phyloP scores from a whole-genome alignment of 305 asterid species.

The Fraxinus nigra region DNA sequence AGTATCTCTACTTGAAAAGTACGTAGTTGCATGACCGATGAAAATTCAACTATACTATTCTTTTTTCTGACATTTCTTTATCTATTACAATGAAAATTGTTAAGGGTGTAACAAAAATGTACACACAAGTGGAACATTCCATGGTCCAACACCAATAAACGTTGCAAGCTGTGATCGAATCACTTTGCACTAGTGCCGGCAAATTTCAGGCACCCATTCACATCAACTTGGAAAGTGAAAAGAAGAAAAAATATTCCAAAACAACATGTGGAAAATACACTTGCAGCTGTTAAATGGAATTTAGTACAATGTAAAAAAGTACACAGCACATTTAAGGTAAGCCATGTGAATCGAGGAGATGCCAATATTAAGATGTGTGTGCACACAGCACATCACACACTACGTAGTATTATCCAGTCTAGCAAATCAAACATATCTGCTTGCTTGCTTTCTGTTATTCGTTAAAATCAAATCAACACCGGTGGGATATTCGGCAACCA shows the following conservation, averaged over 20 bases:
- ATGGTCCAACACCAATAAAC: neutral
- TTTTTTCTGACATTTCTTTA: neutral
- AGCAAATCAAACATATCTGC: neutral
- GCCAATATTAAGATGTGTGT: neutral
- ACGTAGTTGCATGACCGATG: neutral
- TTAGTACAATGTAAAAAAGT: neutral
- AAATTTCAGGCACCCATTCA: neutral
- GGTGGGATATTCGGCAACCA: neutral
- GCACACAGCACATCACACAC: neutral
- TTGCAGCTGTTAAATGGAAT: neutral
- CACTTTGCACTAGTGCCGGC: neutral
- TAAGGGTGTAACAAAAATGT: neutral
- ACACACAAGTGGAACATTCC: neutral
- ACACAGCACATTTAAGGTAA: neutral
- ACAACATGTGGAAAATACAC: neutral
- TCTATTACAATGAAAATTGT: neutral
- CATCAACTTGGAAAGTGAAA: neutral
- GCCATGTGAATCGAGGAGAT: neutral
- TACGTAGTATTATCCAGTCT: neutral
- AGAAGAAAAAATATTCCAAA: neutral
- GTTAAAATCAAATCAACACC: neutral
- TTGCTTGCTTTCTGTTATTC: neutral
- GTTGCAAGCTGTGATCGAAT: neutral
- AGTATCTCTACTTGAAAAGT: neutral
- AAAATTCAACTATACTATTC: neutral